Base-by-base conservation (phyloP, 352 stramenopile genomes). In the Phytophthora boehmeriae region DNA sequence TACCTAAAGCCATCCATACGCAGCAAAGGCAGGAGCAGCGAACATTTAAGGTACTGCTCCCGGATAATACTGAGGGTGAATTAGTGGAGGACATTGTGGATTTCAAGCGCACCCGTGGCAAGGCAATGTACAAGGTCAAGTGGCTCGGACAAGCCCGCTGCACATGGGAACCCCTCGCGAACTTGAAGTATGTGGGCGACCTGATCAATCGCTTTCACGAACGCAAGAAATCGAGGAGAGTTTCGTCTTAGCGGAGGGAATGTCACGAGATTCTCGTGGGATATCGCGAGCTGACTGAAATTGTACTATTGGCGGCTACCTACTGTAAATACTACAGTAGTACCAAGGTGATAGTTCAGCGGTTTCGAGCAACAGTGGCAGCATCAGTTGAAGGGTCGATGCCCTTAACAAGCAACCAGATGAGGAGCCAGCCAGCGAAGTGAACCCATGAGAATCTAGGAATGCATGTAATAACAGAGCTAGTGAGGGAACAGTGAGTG, bases 71-170 rank as follows among this genome's bases (percentile, higher is more conserved):
- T 39, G 53, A 60, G 34, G 53, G 43, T 8, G 53, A 60, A 32
- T 30, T 60, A 39, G 53, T 53, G 17, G 53, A 60, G 42, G 53
- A 60, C n/a, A 60, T 59, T 38, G 53, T 53, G 30, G 42, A 32
- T n/a, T 27, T 44, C 41, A 59, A 59, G 16, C 28, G 52, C 9
- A 20, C 28, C 0, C 53, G 42, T 60, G 41, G 42, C 27, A 60
- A 52, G 20, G 5, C 14, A 11, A 34, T 60, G n/a, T 52, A 60
- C 14, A 32, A 60, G 8, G 53, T 60, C 6, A 60, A 45, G 20
- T 60, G 42, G 42, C 5, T 60, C 10, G 28, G 53, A 36, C 53
- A 60, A 19, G 41, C 30, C 19, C 17, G 14, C 22, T 5, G 3
- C 6, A 60, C 53, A 22, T 52, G 53, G 53, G 53, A 60, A 52